Base-by-base conservation (phyloP, 176 grass and related monocot genomes). In the Pontederia crassipes region DNA sequence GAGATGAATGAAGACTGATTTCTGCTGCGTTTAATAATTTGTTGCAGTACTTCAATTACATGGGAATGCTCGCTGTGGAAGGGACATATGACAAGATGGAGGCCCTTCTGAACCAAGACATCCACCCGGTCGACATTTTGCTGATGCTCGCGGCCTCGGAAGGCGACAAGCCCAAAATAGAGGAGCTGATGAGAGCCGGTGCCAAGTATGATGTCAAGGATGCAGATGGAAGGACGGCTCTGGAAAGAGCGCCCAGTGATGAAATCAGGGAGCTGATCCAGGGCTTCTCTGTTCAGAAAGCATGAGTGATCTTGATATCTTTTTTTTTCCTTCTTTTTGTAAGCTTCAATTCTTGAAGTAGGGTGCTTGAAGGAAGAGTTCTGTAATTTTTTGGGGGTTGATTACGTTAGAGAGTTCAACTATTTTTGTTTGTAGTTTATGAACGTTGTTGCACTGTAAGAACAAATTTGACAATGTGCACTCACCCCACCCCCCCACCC, bases 41-140 rank as follows among this genome's bases (percentile, higher is more conserved):
- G 61, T 4, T 62, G 62, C 74, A 92, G 93, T 99, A 93, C 68
- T 93, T 99, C 94, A 93, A 99, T 76, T 99, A 99, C 74, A 99
- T 93, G 94, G 94, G 94, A 59, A 99, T 99, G 94, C 88, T 99
- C 54, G 94, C 94, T 65, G 94, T 99, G 61, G 94, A 99, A 54
- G 88, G 94, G 61, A 83, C 85, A 49, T 99, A 99, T 77, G 88
- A 93, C 74, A 99, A 93, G 80, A 99, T 99, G 94, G 88, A 93
- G 75, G 88, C 84, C 67, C 82, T 99, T 28, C 48, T 99, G 74
- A 79, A 74, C 61, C 77, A 93, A 69, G 46, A 81, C 76, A 99
- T 99, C 67, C 88, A 92, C 74, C 94, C 94, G 8, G 88, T 99
- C 7, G 94, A 93, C 78, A 99, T 99, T 63, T 80, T 99, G 58